These are phyloP conservation scores for Picochlorum sp. DNA, from an alignment of 139 green algal genomes.

Conservation along the genomic window DNA sequence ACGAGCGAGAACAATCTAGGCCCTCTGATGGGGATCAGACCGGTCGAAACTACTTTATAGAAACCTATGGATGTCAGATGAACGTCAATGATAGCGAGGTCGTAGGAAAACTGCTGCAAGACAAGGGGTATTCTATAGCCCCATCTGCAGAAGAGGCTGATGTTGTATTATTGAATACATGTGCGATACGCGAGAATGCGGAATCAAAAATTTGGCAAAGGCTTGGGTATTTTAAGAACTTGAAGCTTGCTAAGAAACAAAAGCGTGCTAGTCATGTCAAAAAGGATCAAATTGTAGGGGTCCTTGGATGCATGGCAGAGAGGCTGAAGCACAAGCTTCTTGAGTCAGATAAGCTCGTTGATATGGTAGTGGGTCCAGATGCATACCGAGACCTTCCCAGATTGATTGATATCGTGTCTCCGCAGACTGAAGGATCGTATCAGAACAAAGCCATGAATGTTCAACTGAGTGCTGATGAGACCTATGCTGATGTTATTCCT, in stretches of 20 bases:
- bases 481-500: constrained; percentile 79
- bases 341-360: constrained; percentile 63
- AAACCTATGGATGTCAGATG: constrained; percentile 83
- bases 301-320: constrained; percentile 93
- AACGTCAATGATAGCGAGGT: constrained; percentile 74
- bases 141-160: constrained; percentile 27
- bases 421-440: not conserved
- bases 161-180: constrained; percentile 89
- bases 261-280: not conserved
- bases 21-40: not conserved
- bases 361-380: constrained; percentile 82
- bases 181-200: constrained; percentile 81
- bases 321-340: constrained; percentile 67
- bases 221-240: constrained; percentile 46
- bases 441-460: constrained; percentile 62
- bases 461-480: constrained; percentile 73
- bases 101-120: constrained; percentile 51
- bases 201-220: constrained; percentile 61
- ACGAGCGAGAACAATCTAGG: not conserved
- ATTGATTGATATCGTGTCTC: constrained; percentile 54
- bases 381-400: constrained; percentile 80
- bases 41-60: constrained; percentile 37
- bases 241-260: constrained; percentile 26
- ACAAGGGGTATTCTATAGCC: constrained; percentile 38
- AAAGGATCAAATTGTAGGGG: constrained; percentile 50